Evolutionary conservation across 1,284 basidiomycete genomes (phyloP).

Genomic region (Leucocoprinus gongylophorus): DNA sequence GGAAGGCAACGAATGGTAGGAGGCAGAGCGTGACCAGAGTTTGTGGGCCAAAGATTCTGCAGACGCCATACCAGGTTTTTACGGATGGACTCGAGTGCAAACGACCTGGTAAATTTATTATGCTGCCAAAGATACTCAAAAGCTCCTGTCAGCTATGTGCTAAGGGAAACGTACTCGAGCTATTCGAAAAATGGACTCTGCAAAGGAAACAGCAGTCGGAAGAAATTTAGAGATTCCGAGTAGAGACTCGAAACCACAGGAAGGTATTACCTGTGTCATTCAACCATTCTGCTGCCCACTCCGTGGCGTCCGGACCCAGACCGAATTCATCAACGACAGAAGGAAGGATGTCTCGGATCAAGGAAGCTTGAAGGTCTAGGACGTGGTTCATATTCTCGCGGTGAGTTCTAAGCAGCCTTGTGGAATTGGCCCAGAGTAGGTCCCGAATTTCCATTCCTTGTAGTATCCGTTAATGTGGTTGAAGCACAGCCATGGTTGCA

Average conservation of each 20-base stretch:
- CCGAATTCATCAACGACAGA: constrained; percentile 50
- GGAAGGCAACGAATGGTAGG: constrained; percentile 47
- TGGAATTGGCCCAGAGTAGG: constrained; percentile 34
- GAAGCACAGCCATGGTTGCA: background rate
- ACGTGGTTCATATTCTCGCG: constrained; percentile 39
- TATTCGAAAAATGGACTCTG: constrained; percentile 61
- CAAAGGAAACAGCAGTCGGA: constrained; percentile 3
- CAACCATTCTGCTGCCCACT: constrained; percentile 54
- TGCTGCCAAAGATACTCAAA: constrained; percentile 35
- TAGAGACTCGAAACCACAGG: background rate
- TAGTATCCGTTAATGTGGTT: background rate
- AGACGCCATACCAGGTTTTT: constrained; percentile 55
- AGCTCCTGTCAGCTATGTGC: constrained; percentile 9
- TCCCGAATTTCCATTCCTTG: constrained; percentile 30
- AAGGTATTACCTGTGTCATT: constrained; percentile 46
- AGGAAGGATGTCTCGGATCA: constrained; percentile 51
- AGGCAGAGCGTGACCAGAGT: constrained; percentile 23
- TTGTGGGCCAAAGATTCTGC: constrained; percentile 36
- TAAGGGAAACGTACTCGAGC: constrained; percentile 42
- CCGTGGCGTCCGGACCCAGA: constrained; percentile 37
- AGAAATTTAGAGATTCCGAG: constrained; percentile 1
- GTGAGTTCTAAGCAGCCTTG: constrained; percentile 39
- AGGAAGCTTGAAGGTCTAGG: constrained; percentile 39
- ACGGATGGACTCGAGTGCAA: constrained; percentile 54
- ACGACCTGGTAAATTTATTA: constrained; percentile 57